Evolutionary conservation across 2,329 filamentous ascomycete genomes (phyloP).

Genomic region (Mycogone perniciosa): DNA sequence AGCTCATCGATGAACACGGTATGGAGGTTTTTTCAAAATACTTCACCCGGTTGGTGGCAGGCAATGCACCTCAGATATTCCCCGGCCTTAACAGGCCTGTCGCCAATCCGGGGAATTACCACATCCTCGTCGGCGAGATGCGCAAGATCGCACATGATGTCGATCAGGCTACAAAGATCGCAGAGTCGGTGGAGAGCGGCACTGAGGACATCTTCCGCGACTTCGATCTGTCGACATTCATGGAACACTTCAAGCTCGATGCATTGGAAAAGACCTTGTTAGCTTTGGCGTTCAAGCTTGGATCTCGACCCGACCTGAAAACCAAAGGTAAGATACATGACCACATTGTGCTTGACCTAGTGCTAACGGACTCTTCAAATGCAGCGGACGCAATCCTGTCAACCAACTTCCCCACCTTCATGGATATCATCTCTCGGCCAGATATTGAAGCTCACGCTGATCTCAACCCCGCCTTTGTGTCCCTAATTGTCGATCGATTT

Average conservation of each 20-base stretch:
- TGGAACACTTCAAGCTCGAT: constrained; percentile 94
- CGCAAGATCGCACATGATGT: constrained; percentile 75
- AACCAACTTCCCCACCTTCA: constrained; percentile 69
- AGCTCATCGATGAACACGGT: constrained; percentile 95
- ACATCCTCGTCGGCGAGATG: constrained; percentile 76
- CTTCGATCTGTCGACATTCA: constrained; percentile 91
- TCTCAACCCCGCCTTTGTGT: constrained; percentile 63
- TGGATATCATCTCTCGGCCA: constrained; percentile 66
- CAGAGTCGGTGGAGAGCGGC: constrained; percentile 82
- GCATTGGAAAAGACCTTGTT: constrained; percentile 81
- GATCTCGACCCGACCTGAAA: constrained; percentile 73
- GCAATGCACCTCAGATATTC: constrained; percentile 89
- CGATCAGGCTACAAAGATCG: constrained; percentile 82
- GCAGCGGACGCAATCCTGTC: constrained; percentile 85
- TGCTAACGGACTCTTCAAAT: constrained; percentile 15
- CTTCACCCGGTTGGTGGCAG: constrained; percentile 84
- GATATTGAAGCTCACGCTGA: constrained; percentile 59
- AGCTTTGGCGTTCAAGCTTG: constrained; percentile 79
- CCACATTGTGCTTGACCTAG: not conserved
- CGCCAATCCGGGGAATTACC: constrained; percentile 75
- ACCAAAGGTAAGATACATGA: constrained; percentile 63
- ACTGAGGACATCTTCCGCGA: constrained; percentile 93
- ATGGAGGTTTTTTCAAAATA: constrained; percentile 99
- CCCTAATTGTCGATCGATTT: constrained; percentile 76
- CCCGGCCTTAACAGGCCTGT: constrained; percentile 66